Evolutionary conservation across 2,329 filamentous ascomycete species (phyloP).

Genomic region (Rhynchosporium secalis): DNA sequence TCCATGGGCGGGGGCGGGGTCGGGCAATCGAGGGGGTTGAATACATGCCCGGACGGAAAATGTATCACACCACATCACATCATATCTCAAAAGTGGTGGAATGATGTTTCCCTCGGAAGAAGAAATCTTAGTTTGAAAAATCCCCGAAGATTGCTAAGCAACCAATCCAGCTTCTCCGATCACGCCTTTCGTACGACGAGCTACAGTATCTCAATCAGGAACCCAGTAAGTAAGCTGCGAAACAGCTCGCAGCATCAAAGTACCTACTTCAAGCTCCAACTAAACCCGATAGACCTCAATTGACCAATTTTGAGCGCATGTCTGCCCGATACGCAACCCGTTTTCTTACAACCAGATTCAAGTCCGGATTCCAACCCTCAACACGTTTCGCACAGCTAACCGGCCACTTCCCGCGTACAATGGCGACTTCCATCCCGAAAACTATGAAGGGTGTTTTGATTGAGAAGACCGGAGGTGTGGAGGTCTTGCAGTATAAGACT

Average conservation of each 20-base stretch:
- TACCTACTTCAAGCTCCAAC: neutral
- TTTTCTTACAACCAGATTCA: neutral
- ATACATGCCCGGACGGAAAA: neutral
- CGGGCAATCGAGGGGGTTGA: neutral
- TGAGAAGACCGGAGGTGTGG: conserved; percentile 69
- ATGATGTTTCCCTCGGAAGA: neutral
- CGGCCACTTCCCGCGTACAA: conserved; percentile 21
- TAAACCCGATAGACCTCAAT: neutral
- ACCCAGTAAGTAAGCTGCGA: neutral
- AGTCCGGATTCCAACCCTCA: conserved; percentile 11
- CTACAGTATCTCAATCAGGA: neutral
- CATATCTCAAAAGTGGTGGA: conserved; percentile 1
- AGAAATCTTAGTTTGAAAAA: neutral
- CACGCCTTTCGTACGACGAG: conserved; percentile 1
- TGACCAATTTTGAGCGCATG: conserved; percentile 7
- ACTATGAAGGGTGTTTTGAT: conserved; percentile 66
- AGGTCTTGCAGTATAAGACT: conserved; percentile 70
- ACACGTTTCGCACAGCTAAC: conserved; percentile 20
- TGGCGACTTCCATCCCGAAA: conserved; percentile 29
- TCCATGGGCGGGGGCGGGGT: neutral
- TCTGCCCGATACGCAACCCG: conserved; percentile 19
- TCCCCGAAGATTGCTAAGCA: conserved; percentile 11
- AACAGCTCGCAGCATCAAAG: neutral
- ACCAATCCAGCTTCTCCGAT: conserved; percentile 1
- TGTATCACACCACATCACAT: neutral